Evolutionary conservation across 2,329 filamentous ascomycete species (phyloP).

Genomic region (Blastomyces gilchristii): DNA sequence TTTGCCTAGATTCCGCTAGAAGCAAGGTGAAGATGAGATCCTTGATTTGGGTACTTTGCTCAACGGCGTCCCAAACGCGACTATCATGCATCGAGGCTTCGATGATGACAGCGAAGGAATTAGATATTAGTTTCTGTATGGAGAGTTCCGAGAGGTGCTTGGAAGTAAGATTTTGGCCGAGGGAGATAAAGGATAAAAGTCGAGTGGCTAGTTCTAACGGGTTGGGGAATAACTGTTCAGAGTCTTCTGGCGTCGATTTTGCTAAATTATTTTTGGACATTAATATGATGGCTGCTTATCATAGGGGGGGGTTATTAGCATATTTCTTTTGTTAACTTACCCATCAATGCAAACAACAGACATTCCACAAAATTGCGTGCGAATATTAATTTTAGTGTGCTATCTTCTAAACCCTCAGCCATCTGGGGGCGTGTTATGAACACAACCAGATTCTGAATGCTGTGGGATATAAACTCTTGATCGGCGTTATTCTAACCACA

Average conservation of each 20-base stretch:
- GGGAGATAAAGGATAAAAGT: constrained; percentile 28
- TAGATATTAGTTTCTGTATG: constrained; percentile 31
- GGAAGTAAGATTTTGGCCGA: constrained; percentile 17
- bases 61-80: constrained; percentile 38
- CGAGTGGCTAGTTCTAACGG: constrained; percentile 27
- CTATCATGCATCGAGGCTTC: constrained; percentile 41
- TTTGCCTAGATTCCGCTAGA: constrained; percentile 34
- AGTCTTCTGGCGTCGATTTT: constrained; percentile 19
- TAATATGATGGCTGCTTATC: background rate
- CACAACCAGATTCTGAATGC: constrained; percentile 46
- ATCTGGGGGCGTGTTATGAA: constrained; percentile 52
- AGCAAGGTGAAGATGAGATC: constrained; percentile 34
- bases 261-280: constrained; percentile 16
- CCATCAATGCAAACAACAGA: constrained; percentile 46
- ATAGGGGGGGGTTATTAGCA: background rate
- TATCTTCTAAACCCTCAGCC: constrained; percentile 36
- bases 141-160: constrained; percentile 15
- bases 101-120: constrained; percentile 39
- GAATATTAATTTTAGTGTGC: constrained; percentile 41
- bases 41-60: constrained; percentile 28
- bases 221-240: constrained; percentile 27
- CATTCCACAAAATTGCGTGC: constrained; percentile 48
- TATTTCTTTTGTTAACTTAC: constrained; percentile 27
- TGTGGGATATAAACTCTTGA: constrained; percentile 32
- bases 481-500: constrained; percentile 23